These are phyloP conservation scores for Paramecium sexaurelia DNA, from an alignment of 73 alveolate species.

Conservation along the genomic window DNA sequence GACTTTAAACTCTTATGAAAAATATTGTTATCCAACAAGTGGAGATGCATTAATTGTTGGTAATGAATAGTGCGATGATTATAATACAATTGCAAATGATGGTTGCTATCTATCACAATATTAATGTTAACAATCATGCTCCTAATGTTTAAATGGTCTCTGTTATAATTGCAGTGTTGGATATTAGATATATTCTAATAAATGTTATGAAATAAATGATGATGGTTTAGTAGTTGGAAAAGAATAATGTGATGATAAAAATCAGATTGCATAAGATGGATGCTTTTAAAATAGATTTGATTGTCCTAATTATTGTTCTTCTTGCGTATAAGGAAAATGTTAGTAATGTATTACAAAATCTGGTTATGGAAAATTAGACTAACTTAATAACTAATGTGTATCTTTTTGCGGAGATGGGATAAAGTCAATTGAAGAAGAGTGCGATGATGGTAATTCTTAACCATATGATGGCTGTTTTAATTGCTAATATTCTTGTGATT, in stretches of 20 bases:
- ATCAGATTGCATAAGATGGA: not conserved
- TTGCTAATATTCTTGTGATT: not conserved
- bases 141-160: not conserved
- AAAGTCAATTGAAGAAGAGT: not conserved
- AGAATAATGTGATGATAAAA: not conserved
- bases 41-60: not conserved
- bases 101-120: not conserved
- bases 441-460: not conserved
- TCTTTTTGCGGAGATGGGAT: not conserved
- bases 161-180: not conserved
- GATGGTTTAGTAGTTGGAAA: not conserved
- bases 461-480: not conserved
- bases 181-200: not conserved
- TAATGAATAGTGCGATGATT: not conserved
- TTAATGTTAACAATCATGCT: not conserved
- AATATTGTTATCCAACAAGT: not conserved
- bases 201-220: not conserved
- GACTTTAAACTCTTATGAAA: not conserved
- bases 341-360: not conserved
- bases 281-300: not conserved
- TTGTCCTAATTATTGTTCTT: not conserved
- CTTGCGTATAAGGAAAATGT: not conserved
- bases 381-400: not conserved
- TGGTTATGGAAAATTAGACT: not conserved
- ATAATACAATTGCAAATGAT: not conserved